Conservation (phyloP, 805 yeast genomes). For the Candida quercuum region DNA sequence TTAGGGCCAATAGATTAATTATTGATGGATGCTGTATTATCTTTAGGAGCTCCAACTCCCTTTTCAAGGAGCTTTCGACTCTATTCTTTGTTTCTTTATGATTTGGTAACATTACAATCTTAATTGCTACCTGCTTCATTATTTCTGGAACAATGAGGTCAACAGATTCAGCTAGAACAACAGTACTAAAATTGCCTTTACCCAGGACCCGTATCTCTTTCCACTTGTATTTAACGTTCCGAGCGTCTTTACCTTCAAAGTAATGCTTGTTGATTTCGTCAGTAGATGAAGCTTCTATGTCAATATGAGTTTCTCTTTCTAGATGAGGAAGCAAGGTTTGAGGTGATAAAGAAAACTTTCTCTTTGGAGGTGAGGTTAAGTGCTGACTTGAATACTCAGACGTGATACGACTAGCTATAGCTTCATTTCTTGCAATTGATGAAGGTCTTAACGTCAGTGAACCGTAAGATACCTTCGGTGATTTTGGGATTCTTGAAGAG, state of each 20-base stretch:
- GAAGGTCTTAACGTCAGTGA: conserved; percentile 8
- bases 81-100: conserved; percentile 41
- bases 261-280: conserved; percentile 2
- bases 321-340: neutral
- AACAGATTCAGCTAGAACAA: conserved; percentile 39
- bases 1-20: conserved; percentile 50
- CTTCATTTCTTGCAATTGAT: neutral
- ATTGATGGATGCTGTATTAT: conserved; percentile 64
- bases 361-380: conserved; percentile 13
- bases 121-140: conserved; percentile 56
- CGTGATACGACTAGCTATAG: conserved; percentile 21
- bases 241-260: conserved; percentile 14
- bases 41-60: conserved; percentile 69
- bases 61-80: conserved; percentile 53
- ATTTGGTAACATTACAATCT: conserved; percentile 44
- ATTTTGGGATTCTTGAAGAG: neutral
- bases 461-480: conserved; percentile 4
- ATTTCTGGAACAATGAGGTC: conserved; percentile 13
- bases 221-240: conserved; percentile 23
- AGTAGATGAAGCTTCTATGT: neutral
- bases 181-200: conserved; percentile 64
- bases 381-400: no score
- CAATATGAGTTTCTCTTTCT: conserved; percentile 2
- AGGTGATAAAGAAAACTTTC: conserved; percentile 18
- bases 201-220: conserved; percentile 44